phyloP scores from a whole-genome alignment of 1,139 yeast genomes.

The Kodamaea arcana region DNA sequence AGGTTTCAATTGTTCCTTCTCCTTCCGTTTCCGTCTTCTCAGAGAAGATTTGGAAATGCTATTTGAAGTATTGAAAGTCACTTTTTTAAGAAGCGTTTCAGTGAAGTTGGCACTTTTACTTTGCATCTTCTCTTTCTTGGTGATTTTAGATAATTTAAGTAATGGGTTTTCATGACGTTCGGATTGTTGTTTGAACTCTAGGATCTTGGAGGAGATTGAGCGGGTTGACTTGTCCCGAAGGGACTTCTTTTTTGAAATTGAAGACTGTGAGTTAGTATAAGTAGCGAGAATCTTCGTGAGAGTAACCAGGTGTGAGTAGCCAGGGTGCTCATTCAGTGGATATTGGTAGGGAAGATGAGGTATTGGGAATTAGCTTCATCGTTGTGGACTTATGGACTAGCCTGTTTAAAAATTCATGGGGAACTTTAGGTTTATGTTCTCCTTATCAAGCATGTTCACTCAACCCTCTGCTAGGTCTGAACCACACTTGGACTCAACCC shows the following conservation, averaged over 20 bases:
- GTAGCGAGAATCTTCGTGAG: too few relatives aligned
- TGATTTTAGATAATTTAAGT: slow-evolving; percentile 48
- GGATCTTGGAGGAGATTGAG: slow-evolving; percentile 22
- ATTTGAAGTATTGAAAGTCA: slow-evolving; percentile 30
- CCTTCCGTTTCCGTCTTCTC: slow-evolving; percentile 63
- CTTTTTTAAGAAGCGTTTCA: slow-evolving; percentile 24
- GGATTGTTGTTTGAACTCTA: slow-evolving; percentile 22
- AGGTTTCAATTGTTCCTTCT: slow-evolving; percentile 60
- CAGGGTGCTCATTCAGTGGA: too few relatives aligned
- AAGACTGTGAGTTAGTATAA: slow-evolving; percentile 28
- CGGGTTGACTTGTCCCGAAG: slow-evolving; percentile 32
- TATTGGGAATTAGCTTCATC: too few relatives aligned
- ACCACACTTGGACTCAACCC: too few relatives aligned
- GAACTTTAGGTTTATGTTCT: too few relatives aligned
- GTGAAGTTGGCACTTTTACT: slow-evolving; percentile 29
- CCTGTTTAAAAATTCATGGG: too few relatives aligned
- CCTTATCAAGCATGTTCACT: too few relatives aligned
- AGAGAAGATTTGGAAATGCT: slow-evolving; percentile 61
- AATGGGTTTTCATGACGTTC: slow-evolving; percentile 45
- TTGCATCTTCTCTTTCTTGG: slow-evolving; percentile 52
- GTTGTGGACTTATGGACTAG: too few relatives aligned
- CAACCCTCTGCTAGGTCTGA: too few relatives aligned
- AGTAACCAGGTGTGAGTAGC: too few relatives aligned
- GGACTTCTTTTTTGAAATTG: slow-evolving; percentile 34
- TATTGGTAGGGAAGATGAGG: too few relatives aligned